Evolutionary conservation across 306 rosid genomes (phyloP), one percentile per base, ranked within the genome.

Genomic region (Quercus cerris): DNA sequence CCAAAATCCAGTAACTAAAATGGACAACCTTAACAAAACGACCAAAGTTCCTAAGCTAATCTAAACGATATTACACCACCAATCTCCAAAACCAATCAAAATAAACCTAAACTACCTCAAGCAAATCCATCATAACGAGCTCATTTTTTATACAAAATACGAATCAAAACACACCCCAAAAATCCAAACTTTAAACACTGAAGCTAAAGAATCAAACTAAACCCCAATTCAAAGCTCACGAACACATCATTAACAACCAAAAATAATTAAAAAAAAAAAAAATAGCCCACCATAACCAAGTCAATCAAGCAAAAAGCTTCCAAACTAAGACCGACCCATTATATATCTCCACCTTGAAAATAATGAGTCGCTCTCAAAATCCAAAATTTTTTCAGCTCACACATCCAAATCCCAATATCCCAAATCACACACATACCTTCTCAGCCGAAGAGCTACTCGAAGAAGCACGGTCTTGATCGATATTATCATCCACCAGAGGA

Each of bases 381-480:
- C 30, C 25, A 44, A 15, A 56, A 25, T 49, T 49, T 49, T 1
- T 49, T 49, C 5, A 49, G 17, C 54, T 49, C 54, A 38, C 4
- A 4, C 31, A 25, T 55, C 28, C 12, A 5, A 74, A 71, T 2
- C 44, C 64, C 62, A 49, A 49, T 49, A 12, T 49, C 54, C 54
- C 54, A 49, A 41, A 41, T 49, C 17, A 49, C 54, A 49, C 0
- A 49, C 54, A 25, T 79, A 83, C 89, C 91, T 83, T 72, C 10
- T 67, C 77, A 56, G 35, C 75, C 17, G 85, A 80, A 10, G 85
- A 83, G 77, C 15, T 81, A 7, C 80, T 75, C 33, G 78, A 70
- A 74, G 86, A 85, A 63, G 70, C 80, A 44, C 0, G 79, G 20
- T 87, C 86, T 70, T 80, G 85, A 80, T 77, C 77, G 73, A 28